These are phyloP conservation scores for Hypoxylon sp. DNA, from an alignment of 2,329 filamentous ascomycete genomes.

Conservation along the genomic window DNA sequence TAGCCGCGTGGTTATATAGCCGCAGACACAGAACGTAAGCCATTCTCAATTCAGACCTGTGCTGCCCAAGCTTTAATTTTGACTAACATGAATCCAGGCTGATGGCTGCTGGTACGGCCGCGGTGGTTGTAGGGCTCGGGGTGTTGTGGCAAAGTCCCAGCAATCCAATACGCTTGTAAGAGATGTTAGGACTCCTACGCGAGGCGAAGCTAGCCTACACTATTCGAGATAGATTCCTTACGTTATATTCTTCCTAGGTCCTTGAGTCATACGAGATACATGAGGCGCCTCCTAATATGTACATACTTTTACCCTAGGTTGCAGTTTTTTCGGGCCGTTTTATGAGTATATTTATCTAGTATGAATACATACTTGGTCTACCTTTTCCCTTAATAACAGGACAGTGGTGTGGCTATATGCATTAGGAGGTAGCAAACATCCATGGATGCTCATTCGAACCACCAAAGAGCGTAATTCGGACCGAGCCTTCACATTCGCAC, in stretches of 20 bases:
- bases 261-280: slow-evolving; percentile 2
- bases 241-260: slow-evolving; percentile 14
- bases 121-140: slow-evolving; percentile 28
- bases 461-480: too few relatives aligned
- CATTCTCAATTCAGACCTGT: slow-evolving; percentile 1
- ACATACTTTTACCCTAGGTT: not conserved
- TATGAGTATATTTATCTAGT: slow-evolving; percentile 17
- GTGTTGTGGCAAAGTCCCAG: slow-evolving; percentile 29
- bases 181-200: not conserved
- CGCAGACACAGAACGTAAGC: slow-evolving; percentile 46
- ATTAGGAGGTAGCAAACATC: too few relatives aligned
- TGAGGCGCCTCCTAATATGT: not conserved
- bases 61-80: not conserved
- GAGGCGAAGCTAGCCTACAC: slow-evolving; percentile 15
- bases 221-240: slow-evolving; percentile 7
- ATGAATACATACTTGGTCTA: too few relatives aligned
- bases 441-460: too few relatives aligned
- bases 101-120: slow-evolving; percentile 29
- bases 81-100: slow-evolving; percentile 29
- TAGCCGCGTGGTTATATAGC: slow-evolving; percentile 47
- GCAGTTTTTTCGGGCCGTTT: slow-evolving; percentile 16
- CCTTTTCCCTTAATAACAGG: too few relatives aligned
- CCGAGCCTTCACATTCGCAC: too few relatives aligned
- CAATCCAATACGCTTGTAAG: slow-evolving; percentile 20
- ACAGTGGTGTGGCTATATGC: too few relatives aligned